A percentile compares a stretch with the other conserved stretches of the same genome.
Evolutionary conservation across 2,329 filamentous ascomycete species (phyloP).

Genomic region (Thelonectria rubi): DNA sequence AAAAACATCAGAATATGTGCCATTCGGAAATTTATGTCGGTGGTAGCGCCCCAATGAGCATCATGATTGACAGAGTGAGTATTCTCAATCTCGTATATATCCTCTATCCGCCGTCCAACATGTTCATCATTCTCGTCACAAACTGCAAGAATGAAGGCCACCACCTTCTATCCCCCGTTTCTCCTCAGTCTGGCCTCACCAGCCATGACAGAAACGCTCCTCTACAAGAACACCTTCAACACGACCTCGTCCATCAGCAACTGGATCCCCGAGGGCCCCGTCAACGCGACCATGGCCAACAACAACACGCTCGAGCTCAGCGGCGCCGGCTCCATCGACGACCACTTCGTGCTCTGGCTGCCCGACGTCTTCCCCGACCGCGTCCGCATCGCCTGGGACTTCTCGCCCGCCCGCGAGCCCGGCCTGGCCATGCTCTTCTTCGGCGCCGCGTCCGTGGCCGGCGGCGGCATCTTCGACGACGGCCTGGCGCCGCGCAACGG

Average conservation of each 20-base stretch:
- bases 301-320: slow-evolving; percentile 38
- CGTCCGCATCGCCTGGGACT: slow-evolving; percentile 40
- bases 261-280: slow-evolving; percentile 36
- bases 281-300: slow-evolving; percentile 29
- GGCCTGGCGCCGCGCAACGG: slow-evolving; percentile 33
- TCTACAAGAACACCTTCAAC: slow-evolving; percentile 36
- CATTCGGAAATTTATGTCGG: not conserved
- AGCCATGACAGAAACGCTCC: slow-evolving; percentile 29
- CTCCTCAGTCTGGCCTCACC: too few relatives aligned
- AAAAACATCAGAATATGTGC: not conserved
- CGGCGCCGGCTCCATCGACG: slow-evolving; percentile 26
- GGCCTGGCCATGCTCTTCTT: slow-evolving; percentile 40
- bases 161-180: too few relatives aligned
- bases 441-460: slow-evolving; percentile 29
- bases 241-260: slow-evolving; percentile 22
- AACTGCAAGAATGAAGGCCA: too few relatives aligned
- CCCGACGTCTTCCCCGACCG: slow-evolving; percentile 36
- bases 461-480: slow-evolving; percentile 38
- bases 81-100: not conserved
- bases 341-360: slow-evolving; percentile 37
- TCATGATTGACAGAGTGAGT: not conserved
- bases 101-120: not conserved
- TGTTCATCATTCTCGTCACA: too few relatives aligned
- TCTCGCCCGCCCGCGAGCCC: slow-evolving; percentile 30
- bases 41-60: not conserved